phyloP scores from a whole-genome alignment of 1,284 basidiomycete genomes.

The Naganishia sp. region DNA sequence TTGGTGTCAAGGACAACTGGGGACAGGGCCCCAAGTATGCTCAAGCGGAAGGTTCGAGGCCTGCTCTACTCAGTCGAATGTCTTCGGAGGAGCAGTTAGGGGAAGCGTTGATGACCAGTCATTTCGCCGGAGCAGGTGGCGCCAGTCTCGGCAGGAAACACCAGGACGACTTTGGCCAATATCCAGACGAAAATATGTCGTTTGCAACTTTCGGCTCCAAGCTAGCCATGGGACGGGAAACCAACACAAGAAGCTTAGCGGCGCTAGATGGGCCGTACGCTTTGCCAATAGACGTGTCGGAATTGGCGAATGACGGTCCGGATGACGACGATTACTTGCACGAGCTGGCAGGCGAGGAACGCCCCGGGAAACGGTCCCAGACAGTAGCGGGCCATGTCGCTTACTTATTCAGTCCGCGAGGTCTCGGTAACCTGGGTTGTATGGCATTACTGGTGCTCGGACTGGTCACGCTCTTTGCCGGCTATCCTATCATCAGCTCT shows the following conservation, averaged over 20 bases:
- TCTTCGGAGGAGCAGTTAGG: conserved; percentile 17
- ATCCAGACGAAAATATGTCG: conserved; percentile 13
- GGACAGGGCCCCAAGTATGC: conserved; percentile 18
- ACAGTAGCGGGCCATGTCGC: conserved; percentile 20
- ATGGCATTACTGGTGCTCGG: conserved; percentile 61
- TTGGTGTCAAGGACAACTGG: conserved; percentile 26
- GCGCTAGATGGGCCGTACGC: conserved; percentile 28
- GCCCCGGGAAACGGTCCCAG: conserved; percentile 32
- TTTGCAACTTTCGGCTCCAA: conserved; percentile 20
- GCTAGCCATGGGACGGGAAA: conserved; percentile 33
- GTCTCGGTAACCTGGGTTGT: conserved; percentile 47
- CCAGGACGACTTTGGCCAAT: conserved; percentile 2
- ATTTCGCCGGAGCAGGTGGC: conserved; percentile 23
- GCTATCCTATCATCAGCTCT: conserved; percentile 73
- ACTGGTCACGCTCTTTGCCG: conserved; percentile 69
- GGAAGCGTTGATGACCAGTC: conserved; percentile 25
- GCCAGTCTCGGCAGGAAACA: conserved; percentile 25
- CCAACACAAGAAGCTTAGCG: conserved; percentile 20
- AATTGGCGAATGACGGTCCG: conserved; percentile 36
- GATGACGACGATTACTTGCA: conserved; percentile 53
- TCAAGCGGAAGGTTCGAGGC: conserved; percentile 7
- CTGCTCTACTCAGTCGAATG: conserved; percentile 3
- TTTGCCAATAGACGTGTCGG: conserved; percentile 26
- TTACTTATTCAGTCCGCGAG: conserved; percentile 35
- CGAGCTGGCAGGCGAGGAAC: conserved; percentile 41